Evolutionary conservation across 139 green algal species (phyloP), one percentile per base, ranked within the genome.

Genomic region (Gonium pectorale): DNA sequence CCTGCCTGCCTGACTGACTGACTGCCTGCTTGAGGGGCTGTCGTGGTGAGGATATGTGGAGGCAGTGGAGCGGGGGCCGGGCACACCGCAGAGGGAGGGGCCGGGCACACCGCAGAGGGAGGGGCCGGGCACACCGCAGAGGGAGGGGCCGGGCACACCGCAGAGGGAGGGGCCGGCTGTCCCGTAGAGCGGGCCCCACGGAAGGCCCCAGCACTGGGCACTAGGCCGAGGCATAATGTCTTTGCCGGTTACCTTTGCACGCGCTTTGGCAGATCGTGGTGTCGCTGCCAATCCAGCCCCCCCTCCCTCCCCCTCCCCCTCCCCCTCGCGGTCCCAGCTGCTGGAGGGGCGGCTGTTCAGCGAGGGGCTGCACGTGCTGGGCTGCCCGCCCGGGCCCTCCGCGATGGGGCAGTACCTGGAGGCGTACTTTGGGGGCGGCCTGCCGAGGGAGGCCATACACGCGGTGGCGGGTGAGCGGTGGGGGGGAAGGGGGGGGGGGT

Each of bases 331-430:
- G 38, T 33, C 43, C 33, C 90, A 96, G 92, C 85, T 93, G 52
- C 49, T 99, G n/a, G 97, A 99, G 86, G 94, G 90, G 52, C 92
- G 97, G 9, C 89, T 99, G n/a, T 99, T 98, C 90, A 97, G 91
- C 33, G 95, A 98, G 87, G 97, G 97, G 0, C 91, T 99, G 86
- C 97, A 99, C 90, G 92, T 96, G 63, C 88, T 99, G 79, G 97
- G 97, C 22, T 43, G 87, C 27, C 72, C 87, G 3, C 94, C 94
- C 38, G 83, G 63, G 7, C 11, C 74, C 0, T 1, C 52, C 7
- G 59, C 90, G 80, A 79, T 93, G 83, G 74, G 19, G 17, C 66
- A 88, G 35, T 97, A 97, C 88, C 94, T 98, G 86, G 86, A 73
- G 5, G 94, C 94, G 3, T 97, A 96, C 90, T 95, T 95, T 64